Evolutionary conservation across 2,329 filamentous ascomycete genomes (phyloP).

Genomic region (Paraphaeosphaeria sporulosa): DNA sequence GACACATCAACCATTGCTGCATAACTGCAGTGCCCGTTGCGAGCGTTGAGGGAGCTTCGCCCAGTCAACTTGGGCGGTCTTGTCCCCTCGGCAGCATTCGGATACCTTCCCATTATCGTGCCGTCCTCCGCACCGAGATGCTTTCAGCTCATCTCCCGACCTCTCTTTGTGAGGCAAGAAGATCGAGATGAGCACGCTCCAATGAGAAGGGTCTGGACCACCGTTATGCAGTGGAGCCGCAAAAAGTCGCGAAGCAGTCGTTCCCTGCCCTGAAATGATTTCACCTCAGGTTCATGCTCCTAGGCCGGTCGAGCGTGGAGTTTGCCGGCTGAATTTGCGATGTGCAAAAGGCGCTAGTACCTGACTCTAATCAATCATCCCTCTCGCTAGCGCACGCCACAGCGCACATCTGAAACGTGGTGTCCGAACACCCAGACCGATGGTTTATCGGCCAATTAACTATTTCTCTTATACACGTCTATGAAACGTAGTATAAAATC

Average conservation of each 20-base stretch:
- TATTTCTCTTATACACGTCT: conserved; percentile 10
- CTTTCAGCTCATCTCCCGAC: conserved; percentile 6
- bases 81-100: neutral
- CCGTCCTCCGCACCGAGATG: conserved; percentile 3
- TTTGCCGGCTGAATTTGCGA: conserved; percentile 3
- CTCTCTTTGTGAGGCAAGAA: neutral
- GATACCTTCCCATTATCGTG: neutral
- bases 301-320: conserved; percentile 3
- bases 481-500: conserved; percentile 7
- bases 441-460: conserved; percentile 1
- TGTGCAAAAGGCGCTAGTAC: conserved; percentile 7
- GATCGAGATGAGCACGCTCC: conserved; percentile 5
- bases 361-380: neutral
- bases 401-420: conserved; percentile 13
- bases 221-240: conserved; percentile 6
- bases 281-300: conserved; percentile 4
- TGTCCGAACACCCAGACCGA: conserved; percentile 5
- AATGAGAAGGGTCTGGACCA: conserved; percentile 1
- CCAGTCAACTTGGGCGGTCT: neutral
- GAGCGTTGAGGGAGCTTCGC: neutral
- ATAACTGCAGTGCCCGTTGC: neutral
- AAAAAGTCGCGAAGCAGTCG: neutral
- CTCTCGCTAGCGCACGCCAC: conserved; percentile 10
- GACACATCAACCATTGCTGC: neutral
- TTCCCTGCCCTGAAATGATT: neutral